Evolutionary conservation across 257 asterid species (phyloP), one percentile per base, ranked within the genome.

Genomic region (Ballota nigra): DNA sequence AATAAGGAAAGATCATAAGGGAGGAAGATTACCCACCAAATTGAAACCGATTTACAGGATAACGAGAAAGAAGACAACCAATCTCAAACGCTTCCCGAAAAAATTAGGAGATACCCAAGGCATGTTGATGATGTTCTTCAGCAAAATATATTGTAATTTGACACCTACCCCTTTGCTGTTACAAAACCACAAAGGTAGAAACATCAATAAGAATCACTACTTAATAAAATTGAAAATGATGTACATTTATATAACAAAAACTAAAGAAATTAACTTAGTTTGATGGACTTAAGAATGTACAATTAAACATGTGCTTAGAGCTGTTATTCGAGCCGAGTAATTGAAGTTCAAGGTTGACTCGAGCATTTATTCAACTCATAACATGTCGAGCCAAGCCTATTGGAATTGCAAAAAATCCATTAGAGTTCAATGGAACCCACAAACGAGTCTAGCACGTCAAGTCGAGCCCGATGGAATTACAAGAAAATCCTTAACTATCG

Each of bases 51-150:
- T 40, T 80, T 89, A 91, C 75, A 89, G 91, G 70, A 91, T 91
- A 53, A 91, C 87, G 18, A 84, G 96, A 59, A 85, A 87, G 80
- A 87, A 88, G 66, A 79, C 91, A 18, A 83, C 83, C 77, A 90
- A 78, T 72, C 79, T 86, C 77, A 86, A 78, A 72, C 85, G 81
- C 83, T 84, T 85, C 80, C 86, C 90, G 53, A 85, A 86, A 33
- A 72, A 87, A 64, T 82, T 80, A 12, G 89, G 77, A 79, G 87
- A 80, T 60, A 58, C 81, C 97, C 92, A 91, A 83, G 91, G 91
- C 97, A 91, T 91, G 84, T 77, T 86, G 86, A 70, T 83, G 40
- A 0, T 45, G 78, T 77, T 63, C 69, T 70, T 85, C 83, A 78
- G 79, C 77, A 56, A 83, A 73, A 23, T 28, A 53, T 43, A 12